Evolutionary conservation across 768 basidiomycete genomes (phyloP).

Genomic region (Boletales sp.): DNA sequence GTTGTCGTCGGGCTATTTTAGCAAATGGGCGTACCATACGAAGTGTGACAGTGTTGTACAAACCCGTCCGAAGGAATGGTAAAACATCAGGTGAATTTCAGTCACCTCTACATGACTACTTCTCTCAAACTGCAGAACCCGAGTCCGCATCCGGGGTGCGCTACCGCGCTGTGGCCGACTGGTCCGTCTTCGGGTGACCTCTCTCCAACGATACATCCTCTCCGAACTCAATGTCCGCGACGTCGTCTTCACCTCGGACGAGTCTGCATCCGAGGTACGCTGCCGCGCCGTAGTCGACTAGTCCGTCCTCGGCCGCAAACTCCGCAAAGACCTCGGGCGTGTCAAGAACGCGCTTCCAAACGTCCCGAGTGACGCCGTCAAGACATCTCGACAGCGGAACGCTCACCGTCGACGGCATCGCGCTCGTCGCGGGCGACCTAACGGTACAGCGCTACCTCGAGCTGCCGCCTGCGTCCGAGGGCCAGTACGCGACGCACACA

Average conservation of each 20-base stretch:
- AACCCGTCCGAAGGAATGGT: too few species aligned
- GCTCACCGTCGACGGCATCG: conserved; percentile 84
- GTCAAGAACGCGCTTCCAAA: conserved; percentile 85
- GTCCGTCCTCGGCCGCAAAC: conserved; percentile 88
- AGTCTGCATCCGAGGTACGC: conserved; percentile 77
- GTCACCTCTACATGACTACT: too few species aligned
- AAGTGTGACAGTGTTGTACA: too few species aligned
- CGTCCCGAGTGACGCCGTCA: conserved; percentile 80
- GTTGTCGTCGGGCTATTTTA: too few species aligned
- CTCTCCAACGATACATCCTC: conserved; percentile 83
- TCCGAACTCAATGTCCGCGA: conserved; percentile 96
- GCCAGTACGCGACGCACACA: conserved; percentile 77
- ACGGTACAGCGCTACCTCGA: conserved; percentile 90
- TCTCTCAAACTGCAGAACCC: too few species aligned
- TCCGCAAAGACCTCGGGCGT: conserved; percentile 85
- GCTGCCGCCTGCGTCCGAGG: conserved; percentile 54
- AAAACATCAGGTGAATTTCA: too few species aligned
- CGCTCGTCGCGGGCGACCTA: conserved; percentile 87
- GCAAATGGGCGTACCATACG: too few species aligned
- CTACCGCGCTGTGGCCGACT: conserved; percentile 92
- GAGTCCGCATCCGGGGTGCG: conserved; percentile 82
- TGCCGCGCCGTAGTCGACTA: conserved; percentile 94
- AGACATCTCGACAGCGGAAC: conserved; percentile 69
- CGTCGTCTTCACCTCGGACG: conserved; percentile 86
- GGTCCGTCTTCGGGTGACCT: conserved; percentile 85